Base-by-base conservation (phyloP, 1,139 yeast species). In the Pichia norvegensis region DNA sequence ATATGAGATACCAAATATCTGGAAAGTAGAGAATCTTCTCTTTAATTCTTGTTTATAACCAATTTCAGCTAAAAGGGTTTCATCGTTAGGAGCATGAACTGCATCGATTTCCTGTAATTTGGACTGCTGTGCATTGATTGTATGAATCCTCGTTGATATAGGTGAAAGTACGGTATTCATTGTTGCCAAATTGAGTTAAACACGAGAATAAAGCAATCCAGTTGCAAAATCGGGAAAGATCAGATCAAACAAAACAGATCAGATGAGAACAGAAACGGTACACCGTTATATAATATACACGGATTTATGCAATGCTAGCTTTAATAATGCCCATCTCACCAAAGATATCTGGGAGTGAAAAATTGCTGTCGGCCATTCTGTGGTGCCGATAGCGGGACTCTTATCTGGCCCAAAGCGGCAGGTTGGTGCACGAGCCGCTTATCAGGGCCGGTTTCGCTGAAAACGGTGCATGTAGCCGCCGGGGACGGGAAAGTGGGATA, bases 1-100 rank as follows among this genome's bases (percentile, higher is more conserved):
- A 49, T 72, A 74, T 1, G 79, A 76, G 40, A 74, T 72, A 22
- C 78, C 78, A 53, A 74, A 74, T 27, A 73, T 74, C 56, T 74
- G 78, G 35, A 73, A 49, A 2, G 78, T 72, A 14, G 74, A 67
- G 52, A 71, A 74, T 36, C 65, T 67, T 58, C 79, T 64, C 33
- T 62, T 65, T 45, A 74, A 60, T 53, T 74, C 79, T 56, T 74
- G 77, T 54, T 73, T 74, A 55, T 74, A 74, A 13, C 79, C 78
- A 42, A 73, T 73, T 48, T 72, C 73, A 14, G 68, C 69, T 45
- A 73, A 60, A 27, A 72, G 60, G 23, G 67, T 70, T 21, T 56
- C 73, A 55, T 72, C 76, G 41, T 62, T 51, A 7, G 29, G 43
- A 13, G 59, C 60, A 16, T 40, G 38, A 27, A 33, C 52, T 16